These are phyloP conservation scores for Neonectria hederae DNA, from an alignment of 2,329 filamentous ascomycete species.

Conservation along the genomic window DNA sequence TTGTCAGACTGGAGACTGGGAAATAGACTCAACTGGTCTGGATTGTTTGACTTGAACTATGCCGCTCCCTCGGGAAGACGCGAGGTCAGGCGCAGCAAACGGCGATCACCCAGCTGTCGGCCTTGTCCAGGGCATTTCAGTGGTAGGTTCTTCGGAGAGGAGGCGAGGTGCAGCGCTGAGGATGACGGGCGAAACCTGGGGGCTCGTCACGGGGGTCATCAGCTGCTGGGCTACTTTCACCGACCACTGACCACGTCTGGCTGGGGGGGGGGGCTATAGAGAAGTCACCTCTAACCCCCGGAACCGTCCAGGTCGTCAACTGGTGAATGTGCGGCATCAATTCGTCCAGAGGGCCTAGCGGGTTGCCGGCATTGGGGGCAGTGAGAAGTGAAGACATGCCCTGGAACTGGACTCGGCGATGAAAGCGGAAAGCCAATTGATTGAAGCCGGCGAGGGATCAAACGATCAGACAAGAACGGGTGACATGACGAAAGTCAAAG, in stretches of 20 bases:
- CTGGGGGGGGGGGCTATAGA: conserved; percentile 13
- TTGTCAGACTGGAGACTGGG: conserved; percentile 12
- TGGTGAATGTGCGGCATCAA: conserved; percentile 17
- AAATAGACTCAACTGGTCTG: conserved; percentile 26
- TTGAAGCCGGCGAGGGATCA: conserved; percentile 15
- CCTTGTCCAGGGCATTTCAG: conserved; percentile 32
- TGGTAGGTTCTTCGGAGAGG: conserved; percentile 35
- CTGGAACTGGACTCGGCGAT: conserved; percentile 5
- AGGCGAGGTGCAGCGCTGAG: conserved; percentile 41
- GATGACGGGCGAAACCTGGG: conserved; percentile 41
- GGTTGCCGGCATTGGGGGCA: conserved; percentile 9
- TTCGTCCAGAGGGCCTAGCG: conserved; percentile 10
- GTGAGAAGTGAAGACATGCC: conserved; percentile 1
- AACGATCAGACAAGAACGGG: conserved; percentile 14
- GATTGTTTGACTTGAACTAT: conserved; percentile 9
- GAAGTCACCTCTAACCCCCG: conserved; percentile 20
- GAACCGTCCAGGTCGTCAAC: conserved; percentile 12
- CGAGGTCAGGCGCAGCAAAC: conserved; percentile 39
- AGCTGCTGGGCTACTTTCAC: conserved; percentile 28
- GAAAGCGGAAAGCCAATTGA: conserved; percentile 19
- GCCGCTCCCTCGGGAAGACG: conserved; percentile 29
- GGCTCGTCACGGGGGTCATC: conserved; percentile 39
- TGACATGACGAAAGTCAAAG: conserved; percentile 12
- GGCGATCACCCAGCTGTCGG: conserved; percentile 35
- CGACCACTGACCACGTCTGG: conserved; percentile 18